phyloP scores from a whole-genome alignment of 2,329 filamentous ascomycete genomes.

The Chlorencoelia australis region DNA sequence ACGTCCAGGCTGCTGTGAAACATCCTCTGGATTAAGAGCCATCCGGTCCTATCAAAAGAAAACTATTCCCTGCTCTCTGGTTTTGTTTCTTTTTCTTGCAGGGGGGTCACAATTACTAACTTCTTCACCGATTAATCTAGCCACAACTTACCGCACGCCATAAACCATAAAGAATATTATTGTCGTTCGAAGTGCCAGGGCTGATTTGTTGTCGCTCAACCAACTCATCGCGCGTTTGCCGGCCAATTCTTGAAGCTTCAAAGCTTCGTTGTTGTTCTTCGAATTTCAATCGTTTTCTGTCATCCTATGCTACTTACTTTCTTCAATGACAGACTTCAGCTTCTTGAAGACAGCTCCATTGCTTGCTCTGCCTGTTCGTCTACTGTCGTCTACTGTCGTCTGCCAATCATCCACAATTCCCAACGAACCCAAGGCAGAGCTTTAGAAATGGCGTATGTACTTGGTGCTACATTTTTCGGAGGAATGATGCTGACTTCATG shows the following conservation, averaged over 20 bases:
- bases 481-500: slow-evolving; percentile 11
- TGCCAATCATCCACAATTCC: slow-evolving; percentile 9
- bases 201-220: slow-evolving; percentile 7
- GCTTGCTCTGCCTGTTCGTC: slow-evolving; percentile 8
- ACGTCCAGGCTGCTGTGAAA: no score
- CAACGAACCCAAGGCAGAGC: no score
- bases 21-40: no score
- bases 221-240: slow-evolving; percentile 8
- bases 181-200: no score
- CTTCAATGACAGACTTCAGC: slow-evolving; percentile 5
- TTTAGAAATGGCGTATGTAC: slow-evolving; percentile 13
- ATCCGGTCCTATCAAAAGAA: no score
- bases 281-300: slow-evolving; percentile 1
- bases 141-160: no score
- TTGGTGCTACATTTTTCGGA: slow-evolving; percentile 6
- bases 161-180: no score
- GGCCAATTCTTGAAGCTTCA: slow-evolving; percentile 4
- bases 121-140: no score
- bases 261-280: slow-evolving; percentile 1
- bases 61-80: no score
- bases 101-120: no score
- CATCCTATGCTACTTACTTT: slow-evolving; percentile 3
- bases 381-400: slow-evolving; percentile 9
- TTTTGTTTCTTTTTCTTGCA: no score
- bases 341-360: slow-evolving; percentile 3